These are phyloP conservation scores for Colletotrichum liriopes DNA, from an alignment of 2,329 filamentous ascomycete species.

Conservation along the genomic window DNA sequence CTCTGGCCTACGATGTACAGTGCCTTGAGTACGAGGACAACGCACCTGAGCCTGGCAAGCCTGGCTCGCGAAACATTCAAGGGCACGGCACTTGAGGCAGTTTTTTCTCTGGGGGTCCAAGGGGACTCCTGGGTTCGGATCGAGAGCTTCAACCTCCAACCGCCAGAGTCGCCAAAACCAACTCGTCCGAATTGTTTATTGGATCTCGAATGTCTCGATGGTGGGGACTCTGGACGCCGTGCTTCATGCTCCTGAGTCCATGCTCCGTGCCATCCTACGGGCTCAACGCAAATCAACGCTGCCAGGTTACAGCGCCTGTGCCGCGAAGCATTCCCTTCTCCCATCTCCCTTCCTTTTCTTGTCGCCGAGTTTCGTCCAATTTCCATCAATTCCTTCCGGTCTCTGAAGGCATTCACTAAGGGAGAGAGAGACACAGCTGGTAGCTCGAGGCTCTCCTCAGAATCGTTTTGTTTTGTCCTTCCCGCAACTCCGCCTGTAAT, in stretches of 20 bases:
- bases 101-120: background rate
- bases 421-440: background rate
- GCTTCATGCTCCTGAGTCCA: slow-evolving; percentile 29
- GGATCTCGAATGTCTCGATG: slow-evolving; percentile 25
- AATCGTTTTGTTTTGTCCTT: background rate
- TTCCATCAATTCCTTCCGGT: background rate
- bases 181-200: slow-evolving; percentile 24
- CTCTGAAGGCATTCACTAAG: background rate
- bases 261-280: slow-evolving; percentile 14
- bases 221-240: slow-evolving; percentile 11
- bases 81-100: slow-evolving; percentile 31
- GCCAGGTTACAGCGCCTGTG: background rate
- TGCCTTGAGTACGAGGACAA: background rate
- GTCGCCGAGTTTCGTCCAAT: background rate
- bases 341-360: background rate
- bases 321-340: background rate
- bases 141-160: slow-evolving; percentile 14
- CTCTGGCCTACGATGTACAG: slow-evolving; percentile 5
- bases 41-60: background rate
- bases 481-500: background rate
- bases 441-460: background rate
- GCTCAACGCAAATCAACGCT: background rate
- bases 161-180: background rate
- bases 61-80: slow-evolving; percentile 31
- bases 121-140: slow-evolving; percentile 20